Evolutionary conservation across 352 stramenopile genomes (phyloP), one percentile per base, ranked within the genome.

Genomic region (Phytophthora meadii): DNA sequence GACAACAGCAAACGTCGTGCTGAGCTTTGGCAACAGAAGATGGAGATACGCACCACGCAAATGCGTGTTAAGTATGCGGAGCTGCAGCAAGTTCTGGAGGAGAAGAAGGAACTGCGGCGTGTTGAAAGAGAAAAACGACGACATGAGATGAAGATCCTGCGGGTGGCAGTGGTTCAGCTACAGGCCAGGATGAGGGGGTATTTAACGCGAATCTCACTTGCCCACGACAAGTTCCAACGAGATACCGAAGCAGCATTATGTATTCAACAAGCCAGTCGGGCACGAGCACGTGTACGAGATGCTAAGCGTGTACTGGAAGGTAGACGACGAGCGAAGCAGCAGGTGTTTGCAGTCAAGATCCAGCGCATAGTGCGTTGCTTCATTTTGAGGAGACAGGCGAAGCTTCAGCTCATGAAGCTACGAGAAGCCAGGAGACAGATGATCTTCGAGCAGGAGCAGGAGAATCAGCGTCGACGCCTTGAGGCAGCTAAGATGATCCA

Each of bases 51-150:
- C 40, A 88, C 77, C 9, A 72, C 71, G 47, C 79, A 78, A 30
- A 90, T 90, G 82, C 78, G 82, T 34, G 74, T 83, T 56, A 87
- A 87, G 64, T 82, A 87, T 55, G 71, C 76, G 6, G 77, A 86
- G 62, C 67, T 90, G 40, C 82, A 90, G 63, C 67, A 81, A 19
- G 74, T 77, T 11, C 61, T 87, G 17, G 68, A 84, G 40, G 40
- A 68, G 24, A 82, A 82, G 58, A 85, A 84, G 53, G 51, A 75
- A 30, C 46, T 71, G 32, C 76, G 79, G 2, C 50, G 54, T 11
- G 27, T 63, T 1, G 69, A 74, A 47, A 69, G 79, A 2, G 76
- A 87, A n/a, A 41, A 68, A n/a, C 64, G 76, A 7, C 64, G 67
- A 8, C 69, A 59, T 8, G 81, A 85, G 48, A 68, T 70, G 17